Base-by-base conservation (phyloP, 2,329 filamentous ascomycete species). In the Mycocentrospora acerina region DNA sequence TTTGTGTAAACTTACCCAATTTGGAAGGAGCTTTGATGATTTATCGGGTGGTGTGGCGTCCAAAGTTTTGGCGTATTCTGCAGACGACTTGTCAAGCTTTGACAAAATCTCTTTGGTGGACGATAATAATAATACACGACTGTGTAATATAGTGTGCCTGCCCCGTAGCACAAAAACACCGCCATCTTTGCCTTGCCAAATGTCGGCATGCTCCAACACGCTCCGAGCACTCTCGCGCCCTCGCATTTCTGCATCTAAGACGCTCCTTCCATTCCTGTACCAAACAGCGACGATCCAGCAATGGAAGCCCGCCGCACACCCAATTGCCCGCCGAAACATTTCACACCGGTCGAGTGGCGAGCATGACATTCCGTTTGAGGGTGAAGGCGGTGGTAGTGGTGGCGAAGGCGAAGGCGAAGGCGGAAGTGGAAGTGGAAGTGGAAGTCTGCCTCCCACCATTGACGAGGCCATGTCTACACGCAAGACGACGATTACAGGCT, bases 201-300 rank as follows among this genome's bases (percentile, higher is more conserved):
- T 66, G 62, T 62, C 62, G 57, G 42, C 52, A 48, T 62, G 55
- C 40, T 56, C 51, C 17, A 54, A 40, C 35, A 53, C 60, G 14
- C 22, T 59, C 50, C 63, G 55, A 60, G 56, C 52, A 54, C 55
- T 53, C 34, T 59, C 48, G 53, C 67, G 53, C 49, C 62, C 42
- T 45, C 60, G 39, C 37, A 44, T 37, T 43, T 44, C 33, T 72
- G 35, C 44, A 11, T 30, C 53, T 6, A 60, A 53, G 41, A 76
- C 78, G 6, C 64, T 81, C 11, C 67, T 82, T 4, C 82, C 84
- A 0, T 89, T 89, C 40, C 73, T 90, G 6, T 89, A 88, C 59
- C 83, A 86, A 49, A 89, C 86, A 4, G 72, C 77, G 42, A 88
- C 85, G 0, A 75, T 85, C 22, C 67, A 72, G 41, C 65, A 68